A percentile compares a stretch with the other conserved stretches of the same genome.
phyloP scores from a whole-genome alignment of 2,329 filamentous ascomycete species.

The Fusarium devonianum region DNA sequence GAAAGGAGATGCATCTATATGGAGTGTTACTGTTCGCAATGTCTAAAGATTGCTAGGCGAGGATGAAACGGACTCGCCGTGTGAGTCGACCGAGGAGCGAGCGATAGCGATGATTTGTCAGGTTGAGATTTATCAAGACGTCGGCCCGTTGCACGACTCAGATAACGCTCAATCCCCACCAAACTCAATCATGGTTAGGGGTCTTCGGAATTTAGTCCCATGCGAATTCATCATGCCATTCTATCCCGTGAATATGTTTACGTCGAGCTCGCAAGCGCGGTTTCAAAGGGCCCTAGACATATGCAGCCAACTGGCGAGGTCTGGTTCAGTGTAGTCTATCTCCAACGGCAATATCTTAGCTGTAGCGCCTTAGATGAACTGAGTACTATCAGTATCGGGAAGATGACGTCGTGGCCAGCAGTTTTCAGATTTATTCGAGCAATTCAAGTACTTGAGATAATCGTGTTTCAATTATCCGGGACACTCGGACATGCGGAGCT shows the following conservation, averaged over 20 bases:
- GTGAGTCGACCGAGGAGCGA: slow-evolving; percentile 36
- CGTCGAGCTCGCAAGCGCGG: too few relatives aligned
- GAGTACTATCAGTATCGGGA: too few relatives aligned
- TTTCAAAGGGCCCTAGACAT: too few relatives aligned
- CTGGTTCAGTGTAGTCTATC: too few relatives aligned
- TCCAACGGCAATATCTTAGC: too few relatives aligned
- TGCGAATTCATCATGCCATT: background rate
- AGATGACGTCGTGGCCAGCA: too few relatives aligned
- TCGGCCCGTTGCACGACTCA: slow-evolving; percentile 30
- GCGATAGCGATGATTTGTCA: slow-evolving; percentile 40
- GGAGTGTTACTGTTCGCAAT: background rate
- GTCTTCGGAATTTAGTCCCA: background rate
- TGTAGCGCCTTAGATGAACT: too few relatives aligned
- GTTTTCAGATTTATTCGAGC: background rate
- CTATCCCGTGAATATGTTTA: background rate
- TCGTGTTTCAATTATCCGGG: background rate
- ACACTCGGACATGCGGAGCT: slow-evolving; percentile 11
- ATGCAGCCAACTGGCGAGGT: too few relatives aligned
- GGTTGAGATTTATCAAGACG: slow-evolving; percentile 21
- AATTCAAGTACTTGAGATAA: background rate
- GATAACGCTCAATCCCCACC: slow-evolving; percentile 30
- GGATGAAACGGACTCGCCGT: slow-evolving; percentile 15
- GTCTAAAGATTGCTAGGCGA: slow-evolving; percentile 1
- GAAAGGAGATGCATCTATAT: slow-evolving; percentile 35
- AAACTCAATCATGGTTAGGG: background rate